These are phyloP conservation scores for Coniochaeta sp. DNA, from an alignment of 2,329 filamentous ascomycete genomes.

Conservation along the genomic window DNA sequence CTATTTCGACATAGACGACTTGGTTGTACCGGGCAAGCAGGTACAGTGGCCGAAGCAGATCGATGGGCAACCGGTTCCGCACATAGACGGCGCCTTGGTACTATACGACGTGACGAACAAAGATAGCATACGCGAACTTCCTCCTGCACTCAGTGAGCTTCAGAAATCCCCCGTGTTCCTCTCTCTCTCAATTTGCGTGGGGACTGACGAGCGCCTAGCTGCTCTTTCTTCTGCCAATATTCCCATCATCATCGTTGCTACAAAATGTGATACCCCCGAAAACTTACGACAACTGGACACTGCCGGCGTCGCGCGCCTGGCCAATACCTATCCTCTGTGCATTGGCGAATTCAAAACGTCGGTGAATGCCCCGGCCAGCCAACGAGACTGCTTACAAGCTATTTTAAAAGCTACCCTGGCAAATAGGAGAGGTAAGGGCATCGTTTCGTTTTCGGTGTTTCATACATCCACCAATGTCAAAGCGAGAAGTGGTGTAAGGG, in stretches of 20 bases:
- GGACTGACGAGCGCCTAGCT: slow-evolving; percentile 38
- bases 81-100: slow-evolving; percentile 75
- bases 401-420: slow-evolving; percentile 67
- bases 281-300: slow-evolving; percentile 65
- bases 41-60: slow-evolving; percentile 63
- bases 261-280: slow-evolving; percentile 78
- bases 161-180: neutral
- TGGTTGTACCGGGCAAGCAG: slow-evolving; percentile 34
- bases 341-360: slow-evolving; percentile 71
- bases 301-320: slow-evolving; percentile 53
- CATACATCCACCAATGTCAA: neutral
- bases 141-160: slow-evolving; percentile 67
- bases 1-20: slow-evolving; percentile 49
- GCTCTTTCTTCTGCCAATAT: slow-evolving; percentile 65
- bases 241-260: slow-evolving; percentile 76
- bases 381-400: slow-evolving; percentile 67
- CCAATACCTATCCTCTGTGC: slow-evolving; percentile 57
- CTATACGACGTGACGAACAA: slow-evolving; percentile 82
- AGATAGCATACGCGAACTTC: slow-evolving; percentile 66
- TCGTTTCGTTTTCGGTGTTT: neutral
- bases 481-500: neutral
- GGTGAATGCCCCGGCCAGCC: slow-evolving; percentile 59
- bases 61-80: slow-evolving; percentile 63
- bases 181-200: neutral
- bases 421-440: slow-evolving; percentile 57